Evolutionary conservation across 345 rosid genomes (phyloP).

Genomic region (Citrus reticulata): DNA sequence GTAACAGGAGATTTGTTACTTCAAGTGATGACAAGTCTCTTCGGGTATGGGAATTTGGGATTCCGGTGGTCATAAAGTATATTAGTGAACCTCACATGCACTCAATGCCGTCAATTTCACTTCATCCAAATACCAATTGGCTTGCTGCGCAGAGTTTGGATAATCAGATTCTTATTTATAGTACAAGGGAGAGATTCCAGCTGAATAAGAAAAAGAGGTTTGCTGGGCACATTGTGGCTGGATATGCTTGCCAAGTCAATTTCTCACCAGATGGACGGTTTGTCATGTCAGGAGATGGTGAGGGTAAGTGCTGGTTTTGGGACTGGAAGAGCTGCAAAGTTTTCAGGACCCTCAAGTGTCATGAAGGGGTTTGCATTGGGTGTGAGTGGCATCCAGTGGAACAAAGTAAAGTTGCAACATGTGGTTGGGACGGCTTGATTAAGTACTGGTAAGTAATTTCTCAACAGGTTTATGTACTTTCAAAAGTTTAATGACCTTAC

Average conservation of each 20-base stretch:
- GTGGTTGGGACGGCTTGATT: slow-evolving; percentile 99
- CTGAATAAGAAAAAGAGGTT: slow-evolving; percentile 95
- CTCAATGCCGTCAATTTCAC: slow-evolving; percentile 91
- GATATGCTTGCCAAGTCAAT: slow-evolving; percentile 98
- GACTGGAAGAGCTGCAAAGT: slow-evolving; percentile 99
- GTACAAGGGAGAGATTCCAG: slow-evolving; percentile 94
- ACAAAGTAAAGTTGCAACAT: slow-evolving; percentile 96
- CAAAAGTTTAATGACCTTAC: background rate
- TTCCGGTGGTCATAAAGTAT: slow-evolving; percentile 96
- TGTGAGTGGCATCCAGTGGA: slow-evolving; percentile 96
- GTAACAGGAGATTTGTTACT: slow-evolving; percentile 91
- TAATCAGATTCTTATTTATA: slow-evolving; percentile 87
- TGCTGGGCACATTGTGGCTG: slow-evolving; percentile 90
- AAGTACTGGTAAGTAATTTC: slow-evolving; percentile 78
- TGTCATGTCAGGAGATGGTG: slow-evolving; percentile 99
- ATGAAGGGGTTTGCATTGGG: slow-evolving; percentile 89
- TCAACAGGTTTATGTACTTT: background rate
- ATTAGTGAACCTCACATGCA: slow-evolving; percentile 99
- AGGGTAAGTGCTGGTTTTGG: slow-evolving; percentile 99
- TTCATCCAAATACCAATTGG: slow-evolving; percentile 93
- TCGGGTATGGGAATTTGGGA: slow-evolving; percentile 98
- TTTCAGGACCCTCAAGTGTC: slow-evolving; percentile 87
- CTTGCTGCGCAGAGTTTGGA: slow-evolving; percentile 98
- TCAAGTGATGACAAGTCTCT: slow-evolving; percentile 98
- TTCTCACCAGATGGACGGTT: slow-evolving; percentile 98